Percentiles rank a stretch among this genome's conserved stretches.
These are phyloP conservation scores for Apostasia ramifera DNA, from an alignment of 106 monocot genomes.

Conservation along the genomic window DNA sequence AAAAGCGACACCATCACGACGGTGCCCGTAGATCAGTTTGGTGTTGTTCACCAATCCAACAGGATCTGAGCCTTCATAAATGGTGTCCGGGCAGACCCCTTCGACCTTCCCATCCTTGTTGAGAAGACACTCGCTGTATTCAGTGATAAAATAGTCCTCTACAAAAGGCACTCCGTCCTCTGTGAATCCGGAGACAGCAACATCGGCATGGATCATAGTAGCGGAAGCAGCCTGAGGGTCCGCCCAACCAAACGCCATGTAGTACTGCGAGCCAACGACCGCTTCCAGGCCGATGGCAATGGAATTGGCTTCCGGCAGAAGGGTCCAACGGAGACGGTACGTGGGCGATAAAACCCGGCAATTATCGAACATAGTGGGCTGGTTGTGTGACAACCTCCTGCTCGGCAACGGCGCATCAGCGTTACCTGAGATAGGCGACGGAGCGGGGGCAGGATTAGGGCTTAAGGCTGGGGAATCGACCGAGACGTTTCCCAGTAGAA, in stretches of 20 bases:
- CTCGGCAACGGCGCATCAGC: background rate
- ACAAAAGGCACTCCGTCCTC: constrained; percentile 76
- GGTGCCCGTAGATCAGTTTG: constrained; percentile 64
- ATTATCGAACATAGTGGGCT: constrained; percentile 79
- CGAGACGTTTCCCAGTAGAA: constrained; percentile 7
- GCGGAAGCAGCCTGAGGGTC: constrained; percentile 23
- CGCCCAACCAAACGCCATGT: constrained; percentile 98
- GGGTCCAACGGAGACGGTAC: constrained; percentile 71
- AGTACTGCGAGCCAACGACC: constrained; percentile 53
- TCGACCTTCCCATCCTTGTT: constrained; percentile 62
- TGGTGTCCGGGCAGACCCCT: constrained; percentile 84
- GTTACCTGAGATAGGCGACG: background rate
- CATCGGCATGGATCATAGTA: constrained; percentile 71
- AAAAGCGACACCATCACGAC: constrained; percentile 80
- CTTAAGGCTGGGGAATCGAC: constrained; percentile 2
- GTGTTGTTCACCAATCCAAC: constrained; percentile 71
- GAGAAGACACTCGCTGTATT: constrained; percentile 60
- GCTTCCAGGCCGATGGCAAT: constrained; percentile 76
- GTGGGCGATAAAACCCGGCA: constrained; percentile 41
- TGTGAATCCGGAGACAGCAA: constrained; percentile 61
- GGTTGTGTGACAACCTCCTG: background rate
- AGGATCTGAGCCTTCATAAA: constrained; percentile 63
- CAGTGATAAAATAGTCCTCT: constrained; percentile 85
- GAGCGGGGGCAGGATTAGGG: constrained; percentile 18
- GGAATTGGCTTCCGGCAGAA: constrained; percentile 28